A percentile compares a stretch with the other conserved stretches of the same genome.
These are phyloP conservation scores for Tricholoma bakamatsutake DNA, from an alignment of 768 basidiomycete genomes.

Conservation along the genomic window DNA sequence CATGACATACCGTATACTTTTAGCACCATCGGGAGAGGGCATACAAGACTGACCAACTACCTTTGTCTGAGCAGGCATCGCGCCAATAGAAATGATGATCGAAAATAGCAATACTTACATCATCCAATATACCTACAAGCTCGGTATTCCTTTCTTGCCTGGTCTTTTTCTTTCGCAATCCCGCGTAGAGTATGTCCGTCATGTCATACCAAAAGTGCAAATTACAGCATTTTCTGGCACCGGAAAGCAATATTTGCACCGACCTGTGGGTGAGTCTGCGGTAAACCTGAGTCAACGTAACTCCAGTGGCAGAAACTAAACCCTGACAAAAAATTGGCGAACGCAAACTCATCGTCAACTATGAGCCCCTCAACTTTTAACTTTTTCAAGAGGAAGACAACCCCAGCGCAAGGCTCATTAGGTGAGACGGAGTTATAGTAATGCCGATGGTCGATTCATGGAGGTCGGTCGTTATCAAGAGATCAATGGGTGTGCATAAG, in stretches of 20 bases:
- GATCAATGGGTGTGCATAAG: background rate
- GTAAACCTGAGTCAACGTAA: slow-evolving; percentile 36
- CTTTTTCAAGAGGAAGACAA: slow-evolving; percentile 36
- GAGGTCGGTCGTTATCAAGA: background rate
- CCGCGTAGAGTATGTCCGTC: slow-evolving; percentile 40
- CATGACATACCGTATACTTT: slow-evolving; percentile 39
- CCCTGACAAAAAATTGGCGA: background rate
- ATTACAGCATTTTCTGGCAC: slow-evolving; percentile 50
- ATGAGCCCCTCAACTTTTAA: slow-evolving; percentile 34
- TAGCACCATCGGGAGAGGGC: background rate
- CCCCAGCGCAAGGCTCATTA: background rate
- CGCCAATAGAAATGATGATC: slow-evolving; percentile 42
- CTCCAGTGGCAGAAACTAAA: slow-evolving; percentile 39
- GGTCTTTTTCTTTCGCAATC: slow-evolving; percentile 40
- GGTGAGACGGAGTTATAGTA: slow-evolving; percentile 7
- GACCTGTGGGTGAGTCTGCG: slow-evolving; percentile 27
- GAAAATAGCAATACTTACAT: slow-evolving; percentile 25
- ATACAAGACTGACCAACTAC: slow-evolving; percentile 35
- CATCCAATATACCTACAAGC: slow-evolving; percentile 40
- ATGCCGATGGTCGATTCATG: slow-evolving; percentile 17
- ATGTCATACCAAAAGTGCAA: slow-evolving; percentile 45
- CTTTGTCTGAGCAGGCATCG: slow-evolving; percentile 36
- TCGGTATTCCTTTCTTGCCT: slow-evolving; percentile 35
- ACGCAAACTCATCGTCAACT: slow-evolving; percentile 33
- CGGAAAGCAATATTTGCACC: slow-evolving; percentile 54